Evolutionary conservation across 345 rosid species (phyloP), one percentile per base, ranked within the genome.

Genomic region (Populus davidiana): DNA sequence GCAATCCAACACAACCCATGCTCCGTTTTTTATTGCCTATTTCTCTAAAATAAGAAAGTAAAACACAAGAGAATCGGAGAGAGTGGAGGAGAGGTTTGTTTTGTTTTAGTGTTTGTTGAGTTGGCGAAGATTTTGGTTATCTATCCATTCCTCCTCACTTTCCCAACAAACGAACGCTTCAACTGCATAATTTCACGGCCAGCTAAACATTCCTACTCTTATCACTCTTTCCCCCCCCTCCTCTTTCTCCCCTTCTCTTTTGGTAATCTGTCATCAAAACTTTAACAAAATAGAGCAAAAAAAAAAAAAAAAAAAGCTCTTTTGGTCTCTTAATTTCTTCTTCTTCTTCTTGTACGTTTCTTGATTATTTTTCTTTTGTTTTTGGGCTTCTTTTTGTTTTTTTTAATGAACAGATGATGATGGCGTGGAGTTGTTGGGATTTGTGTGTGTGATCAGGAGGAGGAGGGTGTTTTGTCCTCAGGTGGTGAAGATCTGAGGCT

Each of bases 41-140:
- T 56, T 23, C 8, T 9, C 63, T 56, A 76, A 38, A 54, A 16
- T 61, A 76, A 59, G 38, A 71, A 17, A 61, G 67, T 49, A 56
- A 25, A 27, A 33, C 75, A 49, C 71, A 27, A 71, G 71, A 77
- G 56, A 71, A 78, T 70, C 44, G 77, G 81, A 67, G 76, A 17
- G 64, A 59, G 64, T 16, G 64, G 39, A 33, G 69, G 18, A 27
- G 10, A 18, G 70, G 70, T 35, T 67, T 31, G 43, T 67, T 35
- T 31, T 14, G 75, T 68, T 86, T 87, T 52, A 84, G 80, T 84
- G 87, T 18, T 67, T 35, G 76, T 70, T 85, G 87, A 52, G 87
- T 80, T 83, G 88, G 86, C 76, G 72, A 82, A 65, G 82, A 87
- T 84, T 71, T 81, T 76, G 80, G 84, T 86, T 85, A 67, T 56